Evolutionary conservation across 1,284 basidiomycete genomes (phyloP), one percentile per base, ranked within the genome.

Genomic region (Psilocybe mexicana): DNA sequence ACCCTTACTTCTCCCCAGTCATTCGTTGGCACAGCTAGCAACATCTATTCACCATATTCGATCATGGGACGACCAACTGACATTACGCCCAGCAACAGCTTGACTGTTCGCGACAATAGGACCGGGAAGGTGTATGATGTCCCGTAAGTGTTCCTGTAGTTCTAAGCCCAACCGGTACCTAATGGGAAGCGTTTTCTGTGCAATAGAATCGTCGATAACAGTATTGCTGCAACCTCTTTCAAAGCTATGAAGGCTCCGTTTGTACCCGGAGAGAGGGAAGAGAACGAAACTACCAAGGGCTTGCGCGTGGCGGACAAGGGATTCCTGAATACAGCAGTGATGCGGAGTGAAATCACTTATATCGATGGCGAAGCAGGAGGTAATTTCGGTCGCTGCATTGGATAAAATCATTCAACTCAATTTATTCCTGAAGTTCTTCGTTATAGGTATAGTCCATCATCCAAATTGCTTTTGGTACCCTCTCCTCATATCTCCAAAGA

Each of bases 361-460:
- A 95, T 95, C 67, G 92, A 95, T 69, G 93, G 92, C 54, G 88
- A 92, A 25, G 86, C 85, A 23, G 92, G 91, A 71, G 76, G 88
- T 87, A 61, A 55, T 81, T 72, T 26, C n/a, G 23, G 25, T 46
- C 35, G 24, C 12, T 24, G 14, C 28, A 30, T 28, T 8, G 8
- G 30, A 33, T 8, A 33, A 8, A 33, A 33, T 30, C 3, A 7
- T 12, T 35, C 4, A 24, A 25, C 30, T 28, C 35, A 3, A 43
- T 46, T 52, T n/a, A 25, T 30, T 36, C 56, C 33, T 25, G 18
- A 18, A 89, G 85, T 92, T 52, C 72, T 92, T 57, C 81, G 90
- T 36, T 92, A 92, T 73, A 82, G 88, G 87, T 87, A 57, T 26
- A 30, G 18, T 30, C 30, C 35, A 24, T 26, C 12, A 14, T 43